A percentile compares a stretch with the other conserved stretches of the same genome.
phyloP scores from a whole-genome alignment of 768 basidiomycete species.

The Russula sp. region DNA sequence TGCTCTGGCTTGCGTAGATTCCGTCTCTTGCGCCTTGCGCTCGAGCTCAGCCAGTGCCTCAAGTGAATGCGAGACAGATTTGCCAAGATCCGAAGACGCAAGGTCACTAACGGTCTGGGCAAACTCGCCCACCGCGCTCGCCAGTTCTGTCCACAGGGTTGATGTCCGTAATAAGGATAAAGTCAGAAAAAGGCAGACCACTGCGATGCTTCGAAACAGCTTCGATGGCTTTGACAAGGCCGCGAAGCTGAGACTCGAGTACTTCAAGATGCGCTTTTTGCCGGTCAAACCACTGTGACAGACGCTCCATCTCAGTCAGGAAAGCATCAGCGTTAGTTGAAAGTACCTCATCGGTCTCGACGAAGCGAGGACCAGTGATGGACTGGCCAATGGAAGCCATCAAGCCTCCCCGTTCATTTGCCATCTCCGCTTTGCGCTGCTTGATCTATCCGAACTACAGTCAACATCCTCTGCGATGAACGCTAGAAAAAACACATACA shows the following conservation, averaged over 20 bases:
- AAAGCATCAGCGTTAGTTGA: conserved; percentile 16
- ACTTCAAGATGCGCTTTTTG: conserved; percentile 83
- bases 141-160: conserved; percentile 51
- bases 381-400: conserved; percentile 82
- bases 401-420: conserved; percentile 75
- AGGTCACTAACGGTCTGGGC: conserved; percentile 67
- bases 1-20: conserved; percentile 71
- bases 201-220: conserved; percentile 76
- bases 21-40: conserved; percentile 66
- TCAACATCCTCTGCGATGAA: conserved; percentile 6
- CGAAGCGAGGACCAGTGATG: conserved; percentile 74
- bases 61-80: conserved; percentile 67
- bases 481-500: conserved; percentile 46
- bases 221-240: conserved; percentile 84
- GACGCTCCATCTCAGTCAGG: not conserved
- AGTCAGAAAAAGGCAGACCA: conserved; percentile 43
- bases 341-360: conserved; percentile 81
- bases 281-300: conserved; percentile 86
- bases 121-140: conserved; percentile 73
- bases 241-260: conserved; percentile 84
- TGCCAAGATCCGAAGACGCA: conserved; percentile 70
- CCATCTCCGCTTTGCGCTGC: conserved; percentile 74
- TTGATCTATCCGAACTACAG: conserved; percentile 60
- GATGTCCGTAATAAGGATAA: not conserved
- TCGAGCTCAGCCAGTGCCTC: conserved; percentile 72